Base-by-base conservation (phyloP, 2,329 filamentous ascomycete species). In the Pseudopithomyces maydicus region DNA sequence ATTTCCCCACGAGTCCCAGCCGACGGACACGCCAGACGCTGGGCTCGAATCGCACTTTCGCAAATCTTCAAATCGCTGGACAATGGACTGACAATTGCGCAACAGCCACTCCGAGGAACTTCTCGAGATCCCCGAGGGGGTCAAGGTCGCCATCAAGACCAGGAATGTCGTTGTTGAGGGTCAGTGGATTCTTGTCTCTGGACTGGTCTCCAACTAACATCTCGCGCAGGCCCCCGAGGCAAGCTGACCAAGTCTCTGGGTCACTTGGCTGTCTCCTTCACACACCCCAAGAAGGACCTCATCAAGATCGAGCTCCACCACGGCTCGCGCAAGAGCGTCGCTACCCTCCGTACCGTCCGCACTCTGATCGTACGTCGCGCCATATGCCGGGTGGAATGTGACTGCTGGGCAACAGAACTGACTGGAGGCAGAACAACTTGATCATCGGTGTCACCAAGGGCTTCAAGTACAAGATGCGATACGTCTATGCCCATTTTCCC, bases 381-480 rank as follows among this genome's bases (percentile, higher is more conserved):
- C 35, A 54, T 32, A n/a, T 17, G 42, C 11, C 19, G 52, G 15
- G 15, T 44, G 11, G 51, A 20, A 54, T 29, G 39, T 32, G 42
- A 23, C 41, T n/a, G 35, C 12, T 20, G 42, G 36, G 59, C 43
- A 57, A 29, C 8, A 35, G 52, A 62, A 50, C 71, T 72, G 61
- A 74, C 64, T 52, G 57, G 47, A 57, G 33, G 26, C 53, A 74
- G 71, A 91, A 96, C 88, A 99, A 99, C 90, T 81, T 99, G 84
- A 91, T 99, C 82, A 89, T 93, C 76, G 95, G 95, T 82, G 95
- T 99, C 71, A 99, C 95, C 81, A 96, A 94, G 87, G 95, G 95
- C 73, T 99, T 90, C 91, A 96, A 96, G 86, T 99, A 99, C 90
- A 99, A 99, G 91, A 98, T 99, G 94, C 92, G 96, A 78, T 99